Conservation (phyloP, 768 basidiomycete species). For the Suillus tomentosus region DNA sequence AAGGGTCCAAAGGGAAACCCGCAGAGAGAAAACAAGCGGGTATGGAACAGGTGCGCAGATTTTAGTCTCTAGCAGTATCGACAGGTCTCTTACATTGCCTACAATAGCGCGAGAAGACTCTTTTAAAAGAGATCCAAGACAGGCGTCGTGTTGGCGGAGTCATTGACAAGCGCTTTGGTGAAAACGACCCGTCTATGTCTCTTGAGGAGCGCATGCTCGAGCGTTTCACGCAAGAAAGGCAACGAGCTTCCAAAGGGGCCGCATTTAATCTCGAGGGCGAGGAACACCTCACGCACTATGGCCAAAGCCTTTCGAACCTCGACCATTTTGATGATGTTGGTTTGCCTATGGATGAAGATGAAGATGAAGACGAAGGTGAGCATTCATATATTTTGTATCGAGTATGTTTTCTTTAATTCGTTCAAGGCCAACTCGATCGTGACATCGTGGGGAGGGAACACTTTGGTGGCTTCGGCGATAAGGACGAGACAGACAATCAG, state of each 20-base stretch:
- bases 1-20: constrained; percentile 81
- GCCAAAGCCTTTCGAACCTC: constrained; percentile 80
- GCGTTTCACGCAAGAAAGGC: constrained; percentile 90
- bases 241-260: constrained; percentile 71
- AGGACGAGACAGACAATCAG: constrained; percentile 55
- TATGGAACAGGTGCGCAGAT: neutral
- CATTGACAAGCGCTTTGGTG: constrained; percentile 93
- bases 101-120: constrained; percentile 37
- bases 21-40: constrained; percentile 54
- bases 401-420: constrained; percentile 8
- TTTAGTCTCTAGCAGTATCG: neutral
- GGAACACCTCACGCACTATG: constrained; percentile 89
- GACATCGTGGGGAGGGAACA: constrained; percentile 69
- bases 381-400: constrained; percentile 3
- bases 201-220: constrained; percentile 96
- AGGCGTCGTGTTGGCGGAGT: constrained; percentile 85
- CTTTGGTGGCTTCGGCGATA: constrained; percentile 87
- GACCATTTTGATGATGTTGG: constrained; percentile 83
- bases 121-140: constrained; percentile 86
- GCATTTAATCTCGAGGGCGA: constrained; percentile 92
- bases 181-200: constrained; percentile 90
- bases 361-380: constrained; percentile 47
- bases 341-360: constrained; percentile 53
- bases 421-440: constrained; percentile 64
- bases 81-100: neutral